Evolutionary conservation across 148 eudicot species (phyloP).

Genomic region (Cornus kousa): DNA sequence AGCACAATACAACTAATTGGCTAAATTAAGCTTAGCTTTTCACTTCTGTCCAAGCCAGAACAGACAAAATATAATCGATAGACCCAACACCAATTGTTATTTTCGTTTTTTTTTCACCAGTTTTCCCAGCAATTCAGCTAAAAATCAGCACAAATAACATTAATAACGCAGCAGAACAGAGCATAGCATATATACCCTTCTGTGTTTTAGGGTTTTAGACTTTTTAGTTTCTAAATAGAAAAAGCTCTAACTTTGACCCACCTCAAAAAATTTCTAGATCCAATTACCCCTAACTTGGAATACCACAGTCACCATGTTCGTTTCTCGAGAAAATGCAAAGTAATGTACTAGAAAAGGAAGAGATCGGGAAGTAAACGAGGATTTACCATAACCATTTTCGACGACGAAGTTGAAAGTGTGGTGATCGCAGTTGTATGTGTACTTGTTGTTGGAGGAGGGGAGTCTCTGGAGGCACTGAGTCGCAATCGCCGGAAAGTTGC

Average conservation of each 20-base stretch:
- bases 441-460: slow-evolving; percentile 42
- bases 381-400: slow-evolving; percentile 46
- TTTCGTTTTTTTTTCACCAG: background rate
- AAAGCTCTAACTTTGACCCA: background rate
- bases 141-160: background rate
- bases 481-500: slow-evolving; percentile 53
- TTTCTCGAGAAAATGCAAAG: background rate
- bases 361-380: background rate
- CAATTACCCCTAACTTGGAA: background rate
- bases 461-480: slow-evolving; percentile 47
- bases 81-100: background rate
- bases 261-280: background rate
- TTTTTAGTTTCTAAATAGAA: background rate
- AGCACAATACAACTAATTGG: background rate
- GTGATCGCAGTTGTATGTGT: slow-evolving; percentile 50
- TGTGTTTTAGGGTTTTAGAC: background rate
- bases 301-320: background rate
- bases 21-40: background rate
- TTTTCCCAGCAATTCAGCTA: background rate
- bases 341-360: background rate
- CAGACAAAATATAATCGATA: background rate
- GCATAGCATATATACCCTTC: background rate
- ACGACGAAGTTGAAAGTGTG: slow-evolving; percentile 52
- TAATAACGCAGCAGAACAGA: background rate
- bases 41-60: background rate